Conservation (phyloP, 140 eudicot species). For the Artemisia princeps region DNA sequence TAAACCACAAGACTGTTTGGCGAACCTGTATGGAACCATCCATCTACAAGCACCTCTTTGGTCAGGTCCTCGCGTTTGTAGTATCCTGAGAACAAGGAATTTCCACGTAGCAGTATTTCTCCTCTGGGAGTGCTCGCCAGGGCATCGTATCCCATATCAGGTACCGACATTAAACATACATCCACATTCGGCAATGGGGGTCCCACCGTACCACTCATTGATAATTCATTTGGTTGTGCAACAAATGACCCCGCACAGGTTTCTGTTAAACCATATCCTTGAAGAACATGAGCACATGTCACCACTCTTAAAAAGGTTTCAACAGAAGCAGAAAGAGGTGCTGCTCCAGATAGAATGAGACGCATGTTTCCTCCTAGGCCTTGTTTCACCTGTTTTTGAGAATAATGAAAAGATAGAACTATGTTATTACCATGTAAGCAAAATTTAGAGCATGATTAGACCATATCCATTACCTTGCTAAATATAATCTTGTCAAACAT, state of each 20-base stretch:
- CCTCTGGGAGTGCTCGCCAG: conserved; percentile 65
- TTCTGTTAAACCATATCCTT: conserved; percentile 98
- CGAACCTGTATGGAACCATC: conserved; percentile 95
- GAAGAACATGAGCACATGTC: conserved; percentile 90
- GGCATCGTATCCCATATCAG: conserved; percentile 93
- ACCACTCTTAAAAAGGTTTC: conserved; percentile 85
- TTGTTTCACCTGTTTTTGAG: conserved; percentile 56
- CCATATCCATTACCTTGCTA: conserved; percentile 49
- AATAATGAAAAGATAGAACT: background rate
- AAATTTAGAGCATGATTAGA: background rate
- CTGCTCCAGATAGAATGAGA: conserved; percentile 87
- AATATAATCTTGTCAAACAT: conserved; percentile 73
- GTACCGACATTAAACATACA: conserved; percentile 81
- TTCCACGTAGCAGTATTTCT: conserved; percentile 77
- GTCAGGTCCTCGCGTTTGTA: conserved; percentile 84
- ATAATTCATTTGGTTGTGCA: conserved; percentile 60
- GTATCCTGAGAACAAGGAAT: conserved; percentile 71
- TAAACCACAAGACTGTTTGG: background rate
- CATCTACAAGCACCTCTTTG: conserved; percentile 69
- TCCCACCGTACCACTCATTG: conserved; percentile 89
- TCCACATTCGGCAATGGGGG: conserved; percentile 88
- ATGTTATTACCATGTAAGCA: background rate
- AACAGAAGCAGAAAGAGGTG: conserved; percentile 77
- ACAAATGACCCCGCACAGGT: conserved; percentile 89
- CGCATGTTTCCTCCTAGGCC: conserved; percentile 89